These are phyloP conservation scores for Sugiyamaella floridensis DNA, from an alignment of 805 yeast species.

Conservation along the genomic window DNA sequence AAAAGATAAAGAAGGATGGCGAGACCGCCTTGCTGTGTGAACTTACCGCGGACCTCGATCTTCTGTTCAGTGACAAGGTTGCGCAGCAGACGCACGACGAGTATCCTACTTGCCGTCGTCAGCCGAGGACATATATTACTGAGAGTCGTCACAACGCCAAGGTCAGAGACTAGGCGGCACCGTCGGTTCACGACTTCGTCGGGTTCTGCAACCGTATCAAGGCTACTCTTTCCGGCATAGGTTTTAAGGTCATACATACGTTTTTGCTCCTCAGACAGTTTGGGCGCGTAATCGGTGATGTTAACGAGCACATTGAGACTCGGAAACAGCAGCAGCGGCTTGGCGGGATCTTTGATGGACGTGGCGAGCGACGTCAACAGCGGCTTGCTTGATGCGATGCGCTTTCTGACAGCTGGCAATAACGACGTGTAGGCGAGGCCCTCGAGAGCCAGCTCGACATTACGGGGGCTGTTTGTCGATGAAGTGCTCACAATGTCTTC, in stretches of 20 bases:
- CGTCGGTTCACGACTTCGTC: constrained; percentile 19
- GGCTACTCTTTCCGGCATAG: constrained; percentile 25
- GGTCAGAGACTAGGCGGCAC: constrained; percentile 23
- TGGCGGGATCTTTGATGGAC: constrained; percentile 11
- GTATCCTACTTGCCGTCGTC: constrained; percentile 21
- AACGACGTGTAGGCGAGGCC: constrained; percentile 33
- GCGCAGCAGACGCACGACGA: constrained; percentile 24
- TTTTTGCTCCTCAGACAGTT: constrained; percentile 26
- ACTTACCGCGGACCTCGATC: constrained; percentile 18
- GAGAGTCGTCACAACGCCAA: constrained; percentile 22
- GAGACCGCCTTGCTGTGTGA: constrained; percentile 33
- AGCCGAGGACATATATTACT: constrained; percentile 17
- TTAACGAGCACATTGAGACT: constrained; percentile 27
- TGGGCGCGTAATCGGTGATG: constrained; percentile 29
- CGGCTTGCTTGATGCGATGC: constrained; percentile 12
- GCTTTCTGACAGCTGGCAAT: constrained; percentile 26
- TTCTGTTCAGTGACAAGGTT: constrained; percentile 25
- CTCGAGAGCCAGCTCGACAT: constrained; percentile 27
- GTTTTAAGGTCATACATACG: constrained; percentile 22
- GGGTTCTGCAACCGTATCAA: constrained; percentile 17
- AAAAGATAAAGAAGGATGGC: constrained; percentile 27
- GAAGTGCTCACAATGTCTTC: constrained; percentile 21
- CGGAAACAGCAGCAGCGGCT: constrained; percentile 29
- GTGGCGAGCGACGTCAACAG: constrained; percentile 18
- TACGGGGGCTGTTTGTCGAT: constrained; percentile 1